Base-by-base conservation (phyloP, 176 grass and related monocot species). In the Triticum monococcum region DNA sequence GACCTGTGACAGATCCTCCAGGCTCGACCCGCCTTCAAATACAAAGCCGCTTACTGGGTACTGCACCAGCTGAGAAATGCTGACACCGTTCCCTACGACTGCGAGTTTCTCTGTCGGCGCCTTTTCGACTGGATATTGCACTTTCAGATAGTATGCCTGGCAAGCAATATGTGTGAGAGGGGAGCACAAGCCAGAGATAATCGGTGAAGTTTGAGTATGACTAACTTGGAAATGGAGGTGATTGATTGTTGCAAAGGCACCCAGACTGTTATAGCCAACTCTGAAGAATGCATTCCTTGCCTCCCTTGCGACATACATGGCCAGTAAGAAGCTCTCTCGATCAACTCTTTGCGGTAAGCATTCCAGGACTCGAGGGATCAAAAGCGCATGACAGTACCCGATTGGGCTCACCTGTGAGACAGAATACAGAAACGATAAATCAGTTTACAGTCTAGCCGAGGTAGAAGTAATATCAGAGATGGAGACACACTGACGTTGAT, bases 191-290 rank as follows among this genome's bases (percentile, higher is more conserved):
- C 17, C 32, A 10, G 24, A 65, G 22, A 75, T 0, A 72, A 12
- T 59, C 8, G 11, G 25, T 40, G 3, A 79, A 77, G 37, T 25
- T 26, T n/a, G 60, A 57, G 36, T 40, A 45, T 37, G 31, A 28
- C 57, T 79, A 92, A 94, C 93, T 82, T 95, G 93, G 32, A 98
- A 95, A 46, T 98, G 96, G 52, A 95, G 88, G 60, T 92, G 90
- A 67, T 95, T 95, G 61, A 95, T 90, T 38, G 93, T 95, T 67
- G 88, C 90, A 77, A 95, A 95, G 61, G 26, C 93, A 74, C 90
- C 93, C 61, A 95, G 43, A 56, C 88, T 95, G 65, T 95, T 95
- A 81, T 92, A 95, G 43, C 88, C 93, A 85, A 95, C 85, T 89
- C 90, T 89, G 35, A 95, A 90, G 66, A 82, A 89, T 12, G 86